Base-by-base conservation (phyloP, 2,329 filamentous ascomycete species). In the Trichoderma breve region DNA sequence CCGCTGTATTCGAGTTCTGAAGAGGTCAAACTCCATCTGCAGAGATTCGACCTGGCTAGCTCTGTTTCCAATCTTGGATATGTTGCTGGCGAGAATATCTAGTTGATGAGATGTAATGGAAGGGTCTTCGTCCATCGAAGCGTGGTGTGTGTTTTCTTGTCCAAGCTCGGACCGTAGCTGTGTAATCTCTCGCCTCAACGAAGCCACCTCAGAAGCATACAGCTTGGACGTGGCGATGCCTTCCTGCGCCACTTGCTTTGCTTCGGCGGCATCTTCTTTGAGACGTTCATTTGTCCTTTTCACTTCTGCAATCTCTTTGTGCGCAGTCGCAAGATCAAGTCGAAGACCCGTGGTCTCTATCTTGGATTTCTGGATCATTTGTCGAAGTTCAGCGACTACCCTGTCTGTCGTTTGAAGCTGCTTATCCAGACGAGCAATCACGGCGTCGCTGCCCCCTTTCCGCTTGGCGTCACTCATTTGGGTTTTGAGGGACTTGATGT, bases 1-100 rank as follows among this genome's bases (percentile, higher is more conserved):
- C 21, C 80, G 76, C 68, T 82, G 79, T 5, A 83, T 70, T 8
- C 81, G 76, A 5, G 78, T 78, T 73, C 81, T 82, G 69, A 84
- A 77, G 2, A 84, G 77, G 53, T 83, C 78, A 55, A 83, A 78
- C 71, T 84, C 83, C 81, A 83, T 84, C 74, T 82, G 81, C 26
- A 84, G 74, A 8, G 77, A 79, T 67, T 84, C 82, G 11, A 84
- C 77, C 65, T 82, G 80, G 69, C 77, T 82, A 26, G 82, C 81
- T 43, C 79, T 78, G 72, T 79, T 78, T 15, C 80, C 78, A 30
- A 84, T 81, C 70, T 80, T 83, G 43, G 81, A 78, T 32, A 84
- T 81, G 70, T 76, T 83, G 68, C 73, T 80, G 2, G 81, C 79
- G 34, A 84, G 78, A 11, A 84, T 82, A 61, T 84, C 82, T 11